Evolutionary conservation across 768 basidiomycete species (phyloP).

Genomic region (Lyophyllum shimeji): DNA sequence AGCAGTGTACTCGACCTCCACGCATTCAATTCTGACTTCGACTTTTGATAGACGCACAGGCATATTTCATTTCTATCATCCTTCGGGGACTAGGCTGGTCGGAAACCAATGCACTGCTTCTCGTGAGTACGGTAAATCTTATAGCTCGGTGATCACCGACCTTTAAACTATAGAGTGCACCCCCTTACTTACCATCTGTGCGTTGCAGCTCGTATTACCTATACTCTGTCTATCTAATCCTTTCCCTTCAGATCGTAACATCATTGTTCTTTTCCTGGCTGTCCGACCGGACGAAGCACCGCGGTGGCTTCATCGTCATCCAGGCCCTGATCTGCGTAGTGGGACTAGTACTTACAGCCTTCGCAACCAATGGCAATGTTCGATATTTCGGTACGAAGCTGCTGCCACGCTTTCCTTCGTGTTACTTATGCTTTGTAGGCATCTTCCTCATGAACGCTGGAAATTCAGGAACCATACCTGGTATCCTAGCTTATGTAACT

Average conservation of each 20-base stretch:
- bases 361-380: slow-evolving; percentile 33
- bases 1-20: slow-evolving; percentile 13
- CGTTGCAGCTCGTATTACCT: slow-evolving; percentile 11
- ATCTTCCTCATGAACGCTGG: slow-evolving; percentile 44
- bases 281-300: slow-evolving; percentile 42
- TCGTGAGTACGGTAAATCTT: slow-evolving; percentile 26
- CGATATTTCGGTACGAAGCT: slow-evolving; percentile 40
- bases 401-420: background rate
- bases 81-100: slow-evolving; percentile 46
- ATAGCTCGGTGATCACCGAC: background rate
- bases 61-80: slow-evolving; percentile 49
- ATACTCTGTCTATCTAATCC: background rate
- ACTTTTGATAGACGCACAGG: slow-evolving; percentile 32
- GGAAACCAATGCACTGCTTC: slow-evolving; percentile 34
- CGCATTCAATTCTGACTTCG: background rate
- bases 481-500: slow-evolving; percentile 43
- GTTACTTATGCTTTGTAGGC: slow-evolving; percentile 25
- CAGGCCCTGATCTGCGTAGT: slow-evolving; percentile 36
- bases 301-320: slow-evolving; percentile 40
- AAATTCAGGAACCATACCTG: slow-evolving; percentile 41
- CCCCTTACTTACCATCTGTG: slow-evolving; percentile 46
- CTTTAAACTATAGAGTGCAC: slow-evolving; percentile 34
- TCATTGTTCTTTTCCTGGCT: slow-evolving; percentile 46
- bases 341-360: slow-evolving; percentile 39
- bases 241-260: slow-evolving; percentile 30